Base-by-base conservation (phyloP, 169 alveolate genomes). In the Cystoisospora suis region DNA sequence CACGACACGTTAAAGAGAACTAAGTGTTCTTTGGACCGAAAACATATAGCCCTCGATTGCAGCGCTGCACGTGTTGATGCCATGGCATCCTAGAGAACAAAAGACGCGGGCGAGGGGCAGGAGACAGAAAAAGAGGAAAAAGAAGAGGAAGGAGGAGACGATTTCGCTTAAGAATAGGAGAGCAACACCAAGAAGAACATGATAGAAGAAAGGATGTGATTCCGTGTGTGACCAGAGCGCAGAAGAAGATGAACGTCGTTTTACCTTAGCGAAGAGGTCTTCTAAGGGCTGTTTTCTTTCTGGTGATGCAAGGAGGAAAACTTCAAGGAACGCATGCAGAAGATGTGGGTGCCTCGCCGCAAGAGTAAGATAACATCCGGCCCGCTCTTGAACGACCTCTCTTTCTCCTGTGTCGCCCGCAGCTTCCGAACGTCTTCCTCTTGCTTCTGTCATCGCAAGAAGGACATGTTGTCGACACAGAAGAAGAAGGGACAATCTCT, bases 271-370 rank as follows among this genome's bases (percentile, higher is more conserved):
- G 29, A 72, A 72, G n/a, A 38, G 83, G 32, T 17, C 0, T 17
- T 72, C 83, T 34, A 72, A 29, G 3, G 3, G 42, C 29, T 9
- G 56, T 0, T 53, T 46, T 7, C 20, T 17, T 4, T 34, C 29
- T 38, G 40, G 15, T 4, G 83, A 34, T 12, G 42, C 1, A 38
- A 72, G 53, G 6, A 72, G 83, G 45, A 38, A 72, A 2, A 34
- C 47, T 17, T 72, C 83, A 12, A 72, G 32, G 32, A 72, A 72
- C 38, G 83, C 47, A 38, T 72, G 83, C 42, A 72, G 83, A 34
- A 72, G 83, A 6, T 34, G 83, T 0, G 83, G 83, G 58, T 38
- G 83, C 23, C 83, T n/a, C 23, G 32, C 56, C 58, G 58, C 36
- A 34, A 72, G 53, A 6, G 83, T 72, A 38, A 72, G 6, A 56